A percentile compares a stretch with the other conserved stretches of the same genome.
Evolutionary conservation across 495 filamentous ascomycete species (phyloP).

Genomic region (Xylaria scruposa): DNA sequence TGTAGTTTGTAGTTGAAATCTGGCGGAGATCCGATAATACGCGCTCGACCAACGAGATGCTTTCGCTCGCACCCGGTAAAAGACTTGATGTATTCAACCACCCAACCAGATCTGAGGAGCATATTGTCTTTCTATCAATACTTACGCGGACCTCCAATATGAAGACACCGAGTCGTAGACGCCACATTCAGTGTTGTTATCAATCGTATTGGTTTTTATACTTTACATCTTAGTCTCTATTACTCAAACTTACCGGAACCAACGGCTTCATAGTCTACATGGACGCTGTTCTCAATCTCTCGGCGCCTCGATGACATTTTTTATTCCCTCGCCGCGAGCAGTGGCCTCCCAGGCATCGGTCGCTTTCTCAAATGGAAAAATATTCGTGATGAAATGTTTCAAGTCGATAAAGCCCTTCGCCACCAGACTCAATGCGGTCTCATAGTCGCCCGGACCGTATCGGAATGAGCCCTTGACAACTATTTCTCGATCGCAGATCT

Average conservation of each 20-base stretch:
- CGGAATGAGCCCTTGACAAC: conserved; percentile 76
- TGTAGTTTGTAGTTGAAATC: not conserved
- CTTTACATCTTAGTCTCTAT: not conserved
- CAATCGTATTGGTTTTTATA: not conserved
- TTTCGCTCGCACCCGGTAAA: not conserved
- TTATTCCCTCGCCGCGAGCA: conserved; percentile 75
- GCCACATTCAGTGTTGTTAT: not conserved
- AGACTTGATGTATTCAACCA: not conserved
- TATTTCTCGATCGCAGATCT: conserved; percentile 77
- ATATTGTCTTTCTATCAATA: not conserved
- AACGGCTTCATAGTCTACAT: not conserved
- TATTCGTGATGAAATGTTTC: conserved; percentile 69
- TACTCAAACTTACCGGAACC: not conserved
- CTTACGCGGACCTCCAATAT: not conserved
- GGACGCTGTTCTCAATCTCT: not conserved
- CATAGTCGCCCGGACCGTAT: conserved; percentile 79
- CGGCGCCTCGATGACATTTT: conserved; percentile 71
- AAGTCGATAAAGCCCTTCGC: conserved; percentile 64
- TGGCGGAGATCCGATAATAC: not conserved
- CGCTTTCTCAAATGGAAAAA: conserved; percentile 72
- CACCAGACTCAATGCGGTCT: conserved; percentile 72
- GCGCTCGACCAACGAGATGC: not conserved
- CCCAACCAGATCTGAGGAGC: not conserved
- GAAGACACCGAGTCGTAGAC: not conserved
- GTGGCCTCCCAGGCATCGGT: conserved; percentile 76